Percentiles rank a stretch among this genome's conserved stretches.
Evolutionary conservation across 2,329 filamentous ascomycete genomes (phyloP).

Genomic region (Fusarium sublunatum): DNA sequence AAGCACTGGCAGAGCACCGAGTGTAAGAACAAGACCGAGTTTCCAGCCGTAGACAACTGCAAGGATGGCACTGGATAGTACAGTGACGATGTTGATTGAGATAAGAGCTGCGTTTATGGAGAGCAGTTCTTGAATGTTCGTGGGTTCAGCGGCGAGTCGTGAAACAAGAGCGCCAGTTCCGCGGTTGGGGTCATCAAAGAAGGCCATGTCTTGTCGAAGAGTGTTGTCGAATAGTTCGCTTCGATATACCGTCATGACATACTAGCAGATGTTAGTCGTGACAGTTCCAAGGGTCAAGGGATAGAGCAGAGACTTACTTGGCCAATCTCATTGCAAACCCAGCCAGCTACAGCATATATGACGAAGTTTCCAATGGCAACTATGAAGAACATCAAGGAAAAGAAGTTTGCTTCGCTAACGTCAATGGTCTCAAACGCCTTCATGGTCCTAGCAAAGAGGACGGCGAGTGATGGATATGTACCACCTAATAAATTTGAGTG

Average conservation of each 20-base stretch:
- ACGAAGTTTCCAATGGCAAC: conserved; percentile 60
- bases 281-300: neutral
- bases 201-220: conserved; percentile 65
- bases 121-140: conserved; percentile 63
- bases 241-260: conserved; percentile 52
- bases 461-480: conserved; percentile 55
- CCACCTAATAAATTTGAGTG: conserved; percentile 43
- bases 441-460: conserved; percentile 56
- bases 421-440: conserved; percentile 51
- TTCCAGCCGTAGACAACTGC: conserved; percentile 62
- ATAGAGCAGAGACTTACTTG: conserved; percentile 44
- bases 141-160: conserved; percentile 53
- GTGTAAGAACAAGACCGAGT: conserved; percentile 59
- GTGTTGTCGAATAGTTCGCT: conserved; percentile 61
- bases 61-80: conserved; percentile 59
- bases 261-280: conserved; percentile 18
- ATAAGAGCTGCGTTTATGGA: conserved; percentile 62
- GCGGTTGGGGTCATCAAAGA: conserved; percentile 55
- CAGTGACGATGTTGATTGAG: conserved; percentile 58
- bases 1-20: conserved; percentile 59
- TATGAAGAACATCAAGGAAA: conserved; percentile 67
- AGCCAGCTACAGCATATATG: conserved; percentile 55
- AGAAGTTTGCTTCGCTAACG: conserved; percentile 60
- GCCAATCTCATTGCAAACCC: conserved; percentile 52
- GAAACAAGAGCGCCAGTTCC: conserved; percentile 55